Evolutionary conservation across 1,139 yeast genomes (phyloP).

Genomic region (Candida pseudoviswanathii): DNA sequence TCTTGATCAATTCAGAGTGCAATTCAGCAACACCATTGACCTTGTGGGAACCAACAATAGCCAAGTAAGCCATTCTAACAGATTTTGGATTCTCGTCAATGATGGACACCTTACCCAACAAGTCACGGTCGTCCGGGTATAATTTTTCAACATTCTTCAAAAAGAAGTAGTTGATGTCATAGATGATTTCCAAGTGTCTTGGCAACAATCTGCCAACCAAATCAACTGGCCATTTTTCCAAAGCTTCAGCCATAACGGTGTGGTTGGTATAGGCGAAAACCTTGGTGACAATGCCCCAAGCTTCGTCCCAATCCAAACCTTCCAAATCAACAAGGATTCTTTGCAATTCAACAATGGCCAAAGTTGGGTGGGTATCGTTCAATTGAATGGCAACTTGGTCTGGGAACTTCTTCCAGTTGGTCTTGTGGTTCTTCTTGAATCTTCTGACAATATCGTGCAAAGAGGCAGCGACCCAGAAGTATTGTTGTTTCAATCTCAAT

Average conservation of each 20-base stretch:
- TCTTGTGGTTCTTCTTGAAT: constrained; percentile 73
- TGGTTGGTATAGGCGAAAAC: constrained; percentile 95
- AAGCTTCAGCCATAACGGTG: constrained; percentile 92
- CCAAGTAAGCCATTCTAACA: constrained; percentile 90
- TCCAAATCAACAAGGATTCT: constrained; percentile 85
- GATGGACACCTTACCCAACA: constrained; percentile 73
- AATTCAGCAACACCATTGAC: constrained; percentile 96
- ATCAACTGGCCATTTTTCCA: constrained; percentile 94
- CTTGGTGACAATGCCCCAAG: constrained; percentile 80
- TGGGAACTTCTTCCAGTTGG: constrained; percentile 78
- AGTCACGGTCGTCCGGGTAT: constrained; percentile 72
- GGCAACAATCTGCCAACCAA: constrained; percentile 79
- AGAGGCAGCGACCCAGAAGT: constrained; percentile 96
- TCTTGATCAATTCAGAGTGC: constrained; percentile 86
- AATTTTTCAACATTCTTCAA: constrained; percentile 71
- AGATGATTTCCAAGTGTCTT: constrained; percentile 88
- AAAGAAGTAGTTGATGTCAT: constrained; percentile 81
- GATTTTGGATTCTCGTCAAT: constrained; percentile 85
- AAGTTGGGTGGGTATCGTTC: constrained; percentile 94
- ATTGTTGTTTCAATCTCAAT: constrained; percentile 90
- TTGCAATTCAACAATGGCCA: constrained; percentile 88
- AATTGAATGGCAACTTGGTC: constrained; percentile 90
- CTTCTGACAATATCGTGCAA: constrained; percentile 89
- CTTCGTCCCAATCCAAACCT: constrained; percentile 75
- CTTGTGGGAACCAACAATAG: constrained; percentile 89